These are phyloP conservation scores for Hypoxylon sp. DNA, from an alignment of 2,329 filamentous ascomycete genomes.

Conservation along the genomic window DNA sequence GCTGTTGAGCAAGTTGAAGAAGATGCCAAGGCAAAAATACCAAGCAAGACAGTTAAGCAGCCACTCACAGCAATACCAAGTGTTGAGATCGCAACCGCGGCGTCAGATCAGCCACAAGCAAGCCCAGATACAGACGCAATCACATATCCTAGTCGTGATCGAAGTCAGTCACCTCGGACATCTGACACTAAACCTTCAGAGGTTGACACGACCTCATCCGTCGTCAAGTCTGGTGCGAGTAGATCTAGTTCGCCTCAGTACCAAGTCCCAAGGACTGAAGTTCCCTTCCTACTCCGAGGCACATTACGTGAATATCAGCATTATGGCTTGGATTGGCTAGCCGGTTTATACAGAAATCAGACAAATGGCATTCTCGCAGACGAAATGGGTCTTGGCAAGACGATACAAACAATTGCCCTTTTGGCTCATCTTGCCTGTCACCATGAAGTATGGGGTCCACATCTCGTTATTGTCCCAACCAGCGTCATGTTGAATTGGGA, in stretches of 20 bases:
- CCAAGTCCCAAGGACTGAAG: slow-evolving; percentile 73
- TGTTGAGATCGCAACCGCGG: slow-evolving; percentile 47
- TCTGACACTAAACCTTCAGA: slow-evolving; percentile 69
- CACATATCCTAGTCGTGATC: slow-evolving; percentile 62
- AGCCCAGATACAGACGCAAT: slow-evolving; percentile 62
- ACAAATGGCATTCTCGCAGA: slow-evolving; percentile 98
- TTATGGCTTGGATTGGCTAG: slow-evolving; percentile 96
- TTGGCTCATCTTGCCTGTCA: slow-evolving; percentile 92
- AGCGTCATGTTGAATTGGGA: slow-evolving; percentile 99
- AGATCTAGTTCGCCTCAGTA: slow-evolving; percentile 57
- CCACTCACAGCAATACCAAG: slow-evolving; percentile 41
- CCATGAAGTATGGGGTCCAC: slow-evolving; percentile 94
- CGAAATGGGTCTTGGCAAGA: slow-evolving; percentile 98
- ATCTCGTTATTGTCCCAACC: slow-evolving; percentile 95
- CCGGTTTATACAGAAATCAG: slow-evolving; percentile 89
- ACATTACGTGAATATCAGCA: slow-evolving; percentile 96
- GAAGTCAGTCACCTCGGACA: slow-evolving; percentile 64
- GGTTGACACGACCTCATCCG: slow-evolving; percentile 60
- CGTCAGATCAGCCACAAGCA: slow-evolving; percentile 52
- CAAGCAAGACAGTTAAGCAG: slow-evolving; percentile 2
- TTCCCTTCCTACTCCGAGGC: slow-evolving; percentile 87
- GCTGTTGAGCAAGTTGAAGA: slow-evolving; percentile 45
- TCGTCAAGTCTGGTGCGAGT: slow-evolving; percentile 56
- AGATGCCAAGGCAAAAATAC: slow-evolving; percentile 18
- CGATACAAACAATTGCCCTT: slow-evolving; percentile 96